These are phyloP conservation scores for Acanthamoeba triangularis DNA, from an alignment of 208 protist genomes.

Conservation along the genomic window DNA sequence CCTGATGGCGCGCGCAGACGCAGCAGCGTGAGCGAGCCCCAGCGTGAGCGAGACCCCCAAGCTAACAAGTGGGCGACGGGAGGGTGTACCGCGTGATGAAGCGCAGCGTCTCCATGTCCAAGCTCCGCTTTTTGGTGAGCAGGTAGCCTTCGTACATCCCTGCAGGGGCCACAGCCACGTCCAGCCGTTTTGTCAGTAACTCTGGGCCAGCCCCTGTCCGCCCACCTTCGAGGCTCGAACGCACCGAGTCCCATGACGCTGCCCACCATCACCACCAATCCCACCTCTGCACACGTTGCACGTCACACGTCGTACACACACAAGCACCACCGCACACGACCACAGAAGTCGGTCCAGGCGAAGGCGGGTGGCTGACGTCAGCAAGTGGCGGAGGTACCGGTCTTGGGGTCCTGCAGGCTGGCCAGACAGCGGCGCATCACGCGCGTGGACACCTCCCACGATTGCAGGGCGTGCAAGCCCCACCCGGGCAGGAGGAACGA, in stretches of 20 bases:
- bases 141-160: constrained; percentile 18
- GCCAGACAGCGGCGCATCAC: constrained; percentile 13
- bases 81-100: constrained; percentile 13
- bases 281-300: not conserved
- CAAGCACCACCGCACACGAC: not conserved
- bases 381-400: not conserved
- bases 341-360: too few relatives aligned
- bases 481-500: not conserved
- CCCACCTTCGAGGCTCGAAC: not conserved
- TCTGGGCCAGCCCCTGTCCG: not conserved
- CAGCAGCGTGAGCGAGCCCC: not conserved
- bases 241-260: constrained; percentile 22
- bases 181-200: not conserved
- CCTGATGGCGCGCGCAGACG: not conserved
- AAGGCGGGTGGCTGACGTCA: not conserved
- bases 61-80: not conserved
- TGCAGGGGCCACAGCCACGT: not conserved
- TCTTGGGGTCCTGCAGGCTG: constrained; percentile 35
- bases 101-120: constrained; percentile 6
- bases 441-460: constrained; percentile 23
- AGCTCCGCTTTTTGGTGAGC: not conserved
- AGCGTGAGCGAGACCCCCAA: not conserved
- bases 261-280: constrained; percentile 1
- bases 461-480: not conserved
- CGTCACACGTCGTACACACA: not conserved